Evolutionary conservation across 2,329 filamentous ascomycete species (phyloP).

Genomic region (Zasmidium citrigriseum): DNA sequence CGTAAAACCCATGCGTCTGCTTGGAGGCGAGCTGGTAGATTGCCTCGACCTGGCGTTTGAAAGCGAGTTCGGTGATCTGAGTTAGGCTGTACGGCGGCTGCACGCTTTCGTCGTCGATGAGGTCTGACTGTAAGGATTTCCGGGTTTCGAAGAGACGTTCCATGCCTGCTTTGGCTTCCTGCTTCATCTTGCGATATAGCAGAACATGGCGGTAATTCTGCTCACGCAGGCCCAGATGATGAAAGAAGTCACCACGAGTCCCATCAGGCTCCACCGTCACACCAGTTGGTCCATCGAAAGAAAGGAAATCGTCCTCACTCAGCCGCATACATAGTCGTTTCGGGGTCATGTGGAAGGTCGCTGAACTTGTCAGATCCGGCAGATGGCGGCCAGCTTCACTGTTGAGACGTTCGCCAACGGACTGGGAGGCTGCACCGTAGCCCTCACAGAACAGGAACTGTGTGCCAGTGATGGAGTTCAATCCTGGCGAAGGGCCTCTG

Average conservation of each 20-base stretch:
- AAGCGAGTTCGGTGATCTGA: slow-evolving; percentile 22
- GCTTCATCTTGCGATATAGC: slow-evolving; percentile 23
- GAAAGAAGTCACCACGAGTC: slow-evolving; percentile 20
- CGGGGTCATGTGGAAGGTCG: slow-evolving; percentile 1
- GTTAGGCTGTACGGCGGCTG: slow-evolving; percentile 17
- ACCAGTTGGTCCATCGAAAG: slow-evolving; percentile 12
- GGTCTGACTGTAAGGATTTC: slow-evolving; percentile 16
- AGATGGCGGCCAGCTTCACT: background rate
- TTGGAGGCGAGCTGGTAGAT: slow-evolving; percentile 19
- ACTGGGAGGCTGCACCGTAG: background rate
- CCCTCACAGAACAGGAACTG: background rate
- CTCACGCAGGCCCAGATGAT: slow-evolving; percentile 22
- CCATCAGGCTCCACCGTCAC: slow-evolving; percentile 19
- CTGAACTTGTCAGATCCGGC: too few relatives aligned
- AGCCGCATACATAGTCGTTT: slow-evolving; percentile 7
- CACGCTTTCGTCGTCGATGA: slow-evolving; percentile 14
- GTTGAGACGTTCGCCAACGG: background rate
- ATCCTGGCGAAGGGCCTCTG: background rate
- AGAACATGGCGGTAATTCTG: slow-evolving; percentile 17
- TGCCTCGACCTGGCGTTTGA: slow-evolving; percentile 18
- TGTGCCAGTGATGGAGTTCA: background rate
- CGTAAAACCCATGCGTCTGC: slow-evolving; percentile 22
- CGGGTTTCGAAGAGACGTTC: slow-evolving; percentile 19
- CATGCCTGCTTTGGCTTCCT: slow-evolving; percentile 23
- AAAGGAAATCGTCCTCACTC: slow-evolving; percentile 15